Base-by-base conservation (phyloP, 1,139 yeast species). In the Saccharomycopsis hybrid region DNA sequence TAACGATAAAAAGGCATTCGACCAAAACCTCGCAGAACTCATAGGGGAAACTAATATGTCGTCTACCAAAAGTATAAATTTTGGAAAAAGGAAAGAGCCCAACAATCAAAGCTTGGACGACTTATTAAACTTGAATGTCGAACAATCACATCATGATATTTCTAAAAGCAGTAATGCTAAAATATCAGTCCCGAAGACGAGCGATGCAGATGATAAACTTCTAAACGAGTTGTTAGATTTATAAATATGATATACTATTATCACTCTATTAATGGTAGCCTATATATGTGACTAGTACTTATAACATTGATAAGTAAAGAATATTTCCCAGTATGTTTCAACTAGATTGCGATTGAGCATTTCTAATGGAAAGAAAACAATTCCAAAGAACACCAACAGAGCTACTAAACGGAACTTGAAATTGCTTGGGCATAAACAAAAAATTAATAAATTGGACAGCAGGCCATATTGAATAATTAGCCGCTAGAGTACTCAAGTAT, bases 361-460 rank as follows among this genome's bases (percentile, higher is more conserved):
- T 85, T 60, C 83, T 72, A 77, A 87, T 80, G 0, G 96, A 87
- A 46, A 92, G 70, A 67, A 85, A 90, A 50, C 97, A 89, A 65
- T 89, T 86, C 97, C 97, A 89, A 41, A 88, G 70, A 31, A 89
- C 94, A 32, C 95, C 88, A n/a, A 92, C 72, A 1, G 94, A 80
- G 1, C 96, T 84, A 53, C 95, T 83, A 62, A 92, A 90, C 0
- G 97, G 97, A 3, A 90, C 95, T 65, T 92, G 97, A 58, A 81
- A 76, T 55, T 77, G 76, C 50, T 81, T 71, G 0, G 97, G 97
- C 62, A 92, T 78, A 7, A 87, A 62, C 55, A 88, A 71, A 60
- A 92, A 92, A 65, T 92, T 92, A 58, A 90, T 71, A 59, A 92
- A 86, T 64, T 92, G 97, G 5, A 92, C 95, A 1, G 90, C 80